Evolutionary conservation across 2,329 filamentous ascomycete species (phyloP), one percentile per base, ranked within the genome.

Genomic region (Mycogone perniciosa): DNA sequence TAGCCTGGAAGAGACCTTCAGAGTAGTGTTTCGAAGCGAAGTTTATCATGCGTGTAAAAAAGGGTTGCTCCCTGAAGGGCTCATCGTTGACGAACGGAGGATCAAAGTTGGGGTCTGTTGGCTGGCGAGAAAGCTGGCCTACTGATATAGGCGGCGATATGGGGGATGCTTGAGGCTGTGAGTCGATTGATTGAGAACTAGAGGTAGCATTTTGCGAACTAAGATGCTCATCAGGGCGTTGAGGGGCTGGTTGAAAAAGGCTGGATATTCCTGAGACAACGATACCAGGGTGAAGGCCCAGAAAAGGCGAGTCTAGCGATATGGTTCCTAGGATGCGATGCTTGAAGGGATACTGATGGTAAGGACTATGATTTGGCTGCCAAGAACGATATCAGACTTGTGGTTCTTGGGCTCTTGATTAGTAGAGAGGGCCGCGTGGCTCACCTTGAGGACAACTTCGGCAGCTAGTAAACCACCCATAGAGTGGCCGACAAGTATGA

Each of bases 211-310:
- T 13, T 30, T 30, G 38, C 38, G 11, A 39, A 6, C 11, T 35
- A 8, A 26, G 31, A 26, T 11, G n/a, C 30, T 49, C 40, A 4
- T 27, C 52, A 39, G 55, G 51, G 5, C 56, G 57, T 26, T 59
- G 61, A 10, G 71, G 64, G 8, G 72, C 67, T 4, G 73, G 67
- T 34, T 75, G 71, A 66, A 96, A 93, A 8, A 95, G 75, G 62
- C 88, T 92, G 2, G 84, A 80, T 48, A 95, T 79, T 2, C 90
- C 89, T 35, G 87, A 87, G n/a, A 84, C 79, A 39, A 96, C 80
- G 39, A 96, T 86, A 5, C 91, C 88, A 1, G 89, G 90, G 67
- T 96, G 89, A 64, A 96, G 85, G 4, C 91, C 91, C 5, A 96
- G 74, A 52, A 95, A 89, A 0, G 91, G 91, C 0, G 88, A 86